These are phyloP conservation scores for Leptographium wingfieldii DNA, from an alignment of 2,329 filamentous ascomycete species.

Conservation along the genomic window DNA sequence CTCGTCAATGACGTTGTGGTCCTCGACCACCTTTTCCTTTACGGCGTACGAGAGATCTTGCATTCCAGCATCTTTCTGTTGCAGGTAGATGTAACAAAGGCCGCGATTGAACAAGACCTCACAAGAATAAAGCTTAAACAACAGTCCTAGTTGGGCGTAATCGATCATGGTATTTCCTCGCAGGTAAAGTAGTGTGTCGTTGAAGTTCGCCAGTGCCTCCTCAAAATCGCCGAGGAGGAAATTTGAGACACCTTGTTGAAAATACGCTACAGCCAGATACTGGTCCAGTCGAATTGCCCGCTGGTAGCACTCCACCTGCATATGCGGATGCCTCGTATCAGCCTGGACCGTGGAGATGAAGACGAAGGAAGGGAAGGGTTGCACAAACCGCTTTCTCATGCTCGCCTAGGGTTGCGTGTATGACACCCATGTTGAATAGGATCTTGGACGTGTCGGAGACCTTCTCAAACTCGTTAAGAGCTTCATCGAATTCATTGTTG, in stretches of 20 bases:
- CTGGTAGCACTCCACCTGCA: conserved; percentile 86
- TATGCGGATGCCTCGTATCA: not conserved
- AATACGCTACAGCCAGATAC: conserved; percentile 95
- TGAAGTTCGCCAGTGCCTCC: conserved; percentile 95
- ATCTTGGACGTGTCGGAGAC: conserved; percentile 97
- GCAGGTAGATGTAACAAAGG: conserved; percentile 92
- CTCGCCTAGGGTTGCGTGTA: conserved; percentile 90
- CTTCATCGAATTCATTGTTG: conserved; percentile 92
- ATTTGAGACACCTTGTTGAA: conserved; percentile 96
- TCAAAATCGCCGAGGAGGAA: conserved; percentile 96
- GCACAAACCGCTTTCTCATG: conserved; percentile 81
- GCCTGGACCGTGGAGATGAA: not conserved
- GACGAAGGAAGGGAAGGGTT: not conserved
- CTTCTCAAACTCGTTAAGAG: conserved; percentile 67
- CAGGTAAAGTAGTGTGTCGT: conserved; percentile 89
- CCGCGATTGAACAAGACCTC: conserved; percentile 96
- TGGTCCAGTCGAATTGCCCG: conserved; percentile 80
- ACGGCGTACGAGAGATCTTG: conserved; percentile 82
- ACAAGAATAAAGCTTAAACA: conserved; percentile 95
- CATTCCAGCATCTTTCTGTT: conserved; percentile 81
- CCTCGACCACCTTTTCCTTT: conserved; percentile 90
- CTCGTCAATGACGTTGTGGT: conserved; percentile 97
- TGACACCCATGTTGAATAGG: conserved; percentile 95
- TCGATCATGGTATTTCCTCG: conserved; percentile 96
- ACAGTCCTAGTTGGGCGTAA: conserved; percentile 87